A percentile compares a stretch with the other conserved stretches of the same genome.
phyloP scores from a whole-genome alignment of 805 yeast species.

The Tetrapisispora namnaoensis region DNA sequence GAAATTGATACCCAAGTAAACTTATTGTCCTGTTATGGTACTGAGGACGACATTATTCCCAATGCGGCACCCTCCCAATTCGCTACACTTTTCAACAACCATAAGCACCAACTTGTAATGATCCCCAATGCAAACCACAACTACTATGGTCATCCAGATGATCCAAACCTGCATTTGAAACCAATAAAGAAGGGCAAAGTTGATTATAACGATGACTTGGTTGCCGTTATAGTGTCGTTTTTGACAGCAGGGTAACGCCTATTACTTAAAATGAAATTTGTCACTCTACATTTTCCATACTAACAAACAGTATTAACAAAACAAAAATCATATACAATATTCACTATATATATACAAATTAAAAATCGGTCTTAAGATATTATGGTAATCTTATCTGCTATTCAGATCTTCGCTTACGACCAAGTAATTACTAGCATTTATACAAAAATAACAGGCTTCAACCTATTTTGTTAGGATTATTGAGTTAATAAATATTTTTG shows the following conservation, averaged over 20 bases:
- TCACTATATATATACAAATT: too few species aligned
- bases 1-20: constrained; percentile 38
- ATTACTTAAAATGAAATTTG: too few species aligned
- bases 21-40: constrained; percentile 63
- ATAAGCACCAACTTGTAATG: constrained; percentile 47
- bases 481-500: too few species aligned
- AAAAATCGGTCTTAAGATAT: too few species aligned
- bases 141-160: constrained; percentile 45
- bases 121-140: constrained; percentile 74
- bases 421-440: too few species aligned
- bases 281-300: too few species aligned
- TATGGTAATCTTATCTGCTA: too few species aligned
- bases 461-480: too few species aligned
- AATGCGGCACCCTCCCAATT: constrained; percentile 48
- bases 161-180: constrained; percentile 29
- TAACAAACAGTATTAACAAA: too few species aligned
- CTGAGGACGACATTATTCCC: constrained; percentile 58
- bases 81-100: constrained; percentile 42
- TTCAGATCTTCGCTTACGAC: too few species aligned
- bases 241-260: background rate
- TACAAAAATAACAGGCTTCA: too few species aligned
- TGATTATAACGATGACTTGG: constrained; percentile 34
- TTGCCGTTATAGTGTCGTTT: background rate
- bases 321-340: too few species aligned
- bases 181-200: constrained; percentile 41